These are phyloP conservation scores for Penicillium steckii DNA, from an alignment of 495 filamentous ascomycete species.

Conservation along the genomic window DNA sequence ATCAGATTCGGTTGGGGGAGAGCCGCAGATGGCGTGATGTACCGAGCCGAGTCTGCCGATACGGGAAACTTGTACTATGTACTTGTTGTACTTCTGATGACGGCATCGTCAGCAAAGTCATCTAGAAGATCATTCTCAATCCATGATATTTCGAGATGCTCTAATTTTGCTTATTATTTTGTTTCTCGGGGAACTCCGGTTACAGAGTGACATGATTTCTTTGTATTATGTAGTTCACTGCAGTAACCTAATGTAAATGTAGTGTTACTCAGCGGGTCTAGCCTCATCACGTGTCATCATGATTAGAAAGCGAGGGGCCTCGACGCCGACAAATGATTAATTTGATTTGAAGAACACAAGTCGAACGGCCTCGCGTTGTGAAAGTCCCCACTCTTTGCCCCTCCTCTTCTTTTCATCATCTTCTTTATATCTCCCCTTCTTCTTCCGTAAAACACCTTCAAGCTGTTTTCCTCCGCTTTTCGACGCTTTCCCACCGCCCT, in stretches of 20 bases:
- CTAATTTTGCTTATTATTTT: too few species aligned
- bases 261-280: slow-evolving; percentile 13
- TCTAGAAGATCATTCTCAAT: neutral
- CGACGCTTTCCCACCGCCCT: slow-evolving; percentile 62
- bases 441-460: slow-evolving; percentile 42
- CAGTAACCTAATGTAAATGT: neutral
- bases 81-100: too few species aligned
- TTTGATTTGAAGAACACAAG: slow-evolving; percentile 12
- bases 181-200: neutral
- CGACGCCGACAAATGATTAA: slow-evolving; percentile 27
- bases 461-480: slow-evolving; percentile 83
- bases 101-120: neutral
- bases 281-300: slow-evolving; percentile 21
- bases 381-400: slow-evolving; percentile 19
- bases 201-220: slow-evolving; percentile 9
- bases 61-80: too few species aligned
- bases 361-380: slow-evolving; percentile 17
- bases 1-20: neutral
- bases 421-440: neutral
- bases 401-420: slow-evolving; percentile 9
- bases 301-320: slow-evolving; percentile 33
- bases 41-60: neutral
- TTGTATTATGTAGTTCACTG: too few species aligned
- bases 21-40: slow-evolving; percentile 1
- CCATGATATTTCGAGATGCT: neutral